Conservation (phyloP, 352 stramenopile species). For the Globisporangium carolinianum region DNA sequence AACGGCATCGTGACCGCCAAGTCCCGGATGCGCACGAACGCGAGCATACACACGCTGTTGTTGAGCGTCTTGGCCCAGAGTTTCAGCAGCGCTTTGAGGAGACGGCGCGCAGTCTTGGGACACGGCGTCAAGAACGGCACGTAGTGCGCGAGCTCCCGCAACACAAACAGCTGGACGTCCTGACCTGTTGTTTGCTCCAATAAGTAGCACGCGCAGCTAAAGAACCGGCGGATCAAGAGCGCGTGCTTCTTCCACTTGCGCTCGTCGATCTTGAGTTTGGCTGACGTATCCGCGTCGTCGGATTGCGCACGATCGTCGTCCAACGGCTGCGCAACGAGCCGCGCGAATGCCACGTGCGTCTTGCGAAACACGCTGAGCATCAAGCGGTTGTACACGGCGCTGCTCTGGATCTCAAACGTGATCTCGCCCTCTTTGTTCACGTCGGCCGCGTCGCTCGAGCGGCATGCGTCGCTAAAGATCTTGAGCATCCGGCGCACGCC, state of each 20-base stretch:
- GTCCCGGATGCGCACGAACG: conserved; percentile 95
- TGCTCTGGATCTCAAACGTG: conserved; percentile 90
- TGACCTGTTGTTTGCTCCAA: conserved; percentile 81
- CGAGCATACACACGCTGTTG: conserved; percentile 82
- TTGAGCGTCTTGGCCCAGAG: conserved; percentile 83
- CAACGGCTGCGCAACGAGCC: conserved; percentile 47
- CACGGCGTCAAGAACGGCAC: conserved; percentile 61
- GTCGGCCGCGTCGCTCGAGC: conserved; percentile 85
- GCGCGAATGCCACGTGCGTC: conserved; percentile 82
- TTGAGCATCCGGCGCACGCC: conserved; percentile 89
- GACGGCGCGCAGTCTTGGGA: conserved; percentile 48
- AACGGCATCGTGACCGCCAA: conserved; percentile 93
- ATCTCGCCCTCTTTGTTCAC: conserved; percentile 65
- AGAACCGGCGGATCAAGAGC: conserved; percentile 88
- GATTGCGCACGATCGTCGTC: conserved; percentile 14
- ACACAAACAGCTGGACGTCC: conserved; percentile 78
- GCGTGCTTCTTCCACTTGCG: conserved; percentile 76
- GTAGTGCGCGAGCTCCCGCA: conserved; percentile 77
- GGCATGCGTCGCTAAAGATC: conserved; percentile 93
- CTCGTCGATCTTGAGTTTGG: conserved; percentile 48
- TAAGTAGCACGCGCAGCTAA: conserved; percentile 89
- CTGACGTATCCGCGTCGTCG: conserved; percentile 19
- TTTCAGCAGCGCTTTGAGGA: conserved; percentile 84
- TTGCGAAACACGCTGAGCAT: conserved; percentile 92
- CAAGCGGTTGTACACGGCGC: conserved; percentile 92